Evolutionary conservation across 768 basidiomycete genomes (phyloP).

Genomic region (Mycena filopes): DNA sequence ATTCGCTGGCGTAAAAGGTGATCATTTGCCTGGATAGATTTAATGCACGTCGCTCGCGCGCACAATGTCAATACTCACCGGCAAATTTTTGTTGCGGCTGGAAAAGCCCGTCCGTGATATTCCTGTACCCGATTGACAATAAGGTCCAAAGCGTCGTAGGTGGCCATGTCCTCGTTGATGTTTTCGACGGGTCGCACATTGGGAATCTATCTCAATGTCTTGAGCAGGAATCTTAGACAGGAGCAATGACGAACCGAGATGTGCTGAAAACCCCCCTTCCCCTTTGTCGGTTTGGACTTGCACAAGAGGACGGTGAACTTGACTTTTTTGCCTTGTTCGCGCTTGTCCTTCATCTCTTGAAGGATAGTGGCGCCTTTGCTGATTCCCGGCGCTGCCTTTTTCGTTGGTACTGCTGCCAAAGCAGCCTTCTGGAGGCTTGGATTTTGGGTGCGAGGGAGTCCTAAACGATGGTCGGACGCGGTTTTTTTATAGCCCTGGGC

Average conservation of each 20-base stretch:
- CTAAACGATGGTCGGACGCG: no score
- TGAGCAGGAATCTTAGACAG: not conserved
- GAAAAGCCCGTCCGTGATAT: not conserved
- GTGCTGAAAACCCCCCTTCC: not conserved
- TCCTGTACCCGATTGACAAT: not conserved
- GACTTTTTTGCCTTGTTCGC: not conserved
- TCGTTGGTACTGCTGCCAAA: not conserved
- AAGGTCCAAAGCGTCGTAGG: not conserved
- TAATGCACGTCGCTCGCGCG: no score
- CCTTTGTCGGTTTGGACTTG: not conserved
- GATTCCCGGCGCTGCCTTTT: no score
- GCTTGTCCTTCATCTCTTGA: not conserved
- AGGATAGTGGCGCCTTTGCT: not conserved
- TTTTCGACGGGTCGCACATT: not conserved
- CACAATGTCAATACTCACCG: not conserved
- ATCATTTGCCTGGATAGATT: slow-evolving; percentile 4
- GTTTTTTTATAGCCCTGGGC: not conserved
- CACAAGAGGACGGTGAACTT: not conserved
- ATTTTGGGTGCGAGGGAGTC: slow-evolving; percentile 4
- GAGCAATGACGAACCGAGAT: not conserved
- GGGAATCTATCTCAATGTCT: not conserved
- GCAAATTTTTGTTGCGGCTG: not conserved
- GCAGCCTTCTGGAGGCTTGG: not conserved
- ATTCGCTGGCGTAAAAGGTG: not conserved
- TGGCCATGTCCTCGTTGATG: not conserved